Base-by-base conservation (phyloP, 768 basidiomycete species). In the Chiua virens region DNA sequence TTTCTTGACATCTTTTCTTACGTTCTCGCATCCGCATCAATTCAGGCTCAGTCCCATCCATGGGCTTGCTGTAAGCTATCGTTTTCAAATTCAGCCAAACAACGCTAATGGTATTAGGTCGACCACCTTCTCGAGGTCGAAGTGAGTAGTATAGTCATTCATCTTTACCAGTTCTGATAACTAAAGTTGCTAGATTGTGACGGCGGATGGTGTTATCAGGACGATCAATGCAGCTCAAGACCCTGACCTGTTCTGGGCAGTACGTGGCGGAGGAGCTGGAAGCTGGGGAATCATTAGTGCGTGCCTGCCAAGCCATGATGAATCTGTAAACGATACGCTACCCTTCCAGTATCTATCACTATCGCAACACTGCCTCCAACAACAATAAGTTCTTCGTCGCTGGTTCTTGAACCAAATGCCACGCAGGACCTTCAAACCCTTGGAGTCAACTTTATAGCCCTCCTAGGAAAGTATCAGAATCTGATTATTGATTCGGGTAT, bases 221-320 rank as follows among this genome's bases (percentile, higher is more conserved):
- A 70, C 58, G 0, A 75, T 64, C 18, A 82, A 81, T 50, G 59
- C 63, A 4, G 66, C 68, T 50, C 66, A 71, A 36, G 69, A 81
- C 57, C 9, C 66, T 3, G 77, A 81, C 49, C 67, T 82, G 6
- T 82, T 79, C 62, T 82, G 78, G 76, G 82, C 81, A 2, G 57
- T 81, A 21, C 68, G 79, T 25, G 81, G 80, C 7, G 78, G 76
- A 0, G 80, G 80, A 0, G 78, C 76, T 0, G 75, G 78, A n/a
- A 80, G 74, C 11, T 81, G 67, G 56, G 80, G 76, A 11, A 67
- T 81, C 27, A 63, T 80, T 40, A 71, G 62, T 63, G 40, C 17
- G 62, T 62, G 28, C 36, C n/a, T 30, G 11, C 30, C 11, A 14
- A 13, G 13, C 5, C 30, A 30, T 13, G 30, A 11, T 30, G 13